These are phyloP conservation scores for Ceratobasidium sp. DNA, from an alignment of 1,284 basidiomycete genomes.

Conservation along the genomic window DNA sequence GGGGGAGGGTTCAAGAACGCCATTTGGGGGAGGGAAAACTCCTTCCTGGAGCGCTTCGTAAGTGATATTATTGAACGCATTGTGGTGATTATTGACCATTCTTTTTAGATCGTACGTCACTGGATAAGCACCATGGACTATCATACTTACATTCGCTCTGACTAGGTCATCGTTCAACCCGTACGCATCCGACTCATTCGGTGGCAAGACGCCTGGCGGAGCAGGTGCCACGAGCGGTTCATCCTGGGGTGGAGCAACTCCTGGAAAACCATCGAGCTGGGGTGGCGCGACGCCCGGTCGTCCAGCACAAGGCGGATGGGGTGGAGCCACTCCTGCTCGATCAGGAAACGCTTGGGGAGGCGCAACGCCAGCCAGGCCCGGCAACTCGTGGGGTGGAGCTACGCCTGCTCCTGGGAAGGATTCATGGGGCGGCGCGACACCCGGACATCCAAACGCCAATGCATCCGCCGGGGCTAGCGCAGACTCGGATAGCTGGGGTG, in stretches of 20 bases:
- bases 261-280: background rate
- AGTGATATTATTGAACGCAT: background rate
- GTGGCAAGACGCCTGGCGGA: conserved; percentile 41
- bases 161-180: conserved; percentile 43
- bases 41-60: conserved; percentile 36
- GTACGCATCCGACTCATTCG: conserved; percentile 45
- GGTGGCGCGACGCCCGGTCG: conserved; percentile 33
- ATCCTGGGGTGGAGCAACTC: conserved; percentile 33
- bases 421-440: conserved; percentile 49
- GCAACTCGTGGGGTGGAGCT: conserved; percentile 51
- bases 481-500: conserved; percentile 35
- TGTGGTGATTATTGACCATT: background rate
- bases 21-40: conserved; percentile 54
- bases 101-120: conserved; percentile 26
- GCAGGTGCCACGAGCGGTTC: conserved; percentile 16
- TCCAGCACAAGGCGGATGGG: conserved; percentile 37
- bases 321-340: conserved; percentile 46
- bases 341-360: conserved; percentile 38
- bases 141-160: background rate
- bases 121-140: no score
- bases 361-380: conserved; percentile 20
- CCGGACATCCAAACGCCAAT: conserved; percentile 44
- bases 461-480: conserved; percentile 41
- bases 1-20: conserved; percentile 63
- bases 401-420: conserved; percentile 60